Evolutionary conservation across 2,329 filamentous ascomycete genomes (phyloP), one percentile per base, ranked within the genome.

Genomic region (Apiospora hydei): DNA sequence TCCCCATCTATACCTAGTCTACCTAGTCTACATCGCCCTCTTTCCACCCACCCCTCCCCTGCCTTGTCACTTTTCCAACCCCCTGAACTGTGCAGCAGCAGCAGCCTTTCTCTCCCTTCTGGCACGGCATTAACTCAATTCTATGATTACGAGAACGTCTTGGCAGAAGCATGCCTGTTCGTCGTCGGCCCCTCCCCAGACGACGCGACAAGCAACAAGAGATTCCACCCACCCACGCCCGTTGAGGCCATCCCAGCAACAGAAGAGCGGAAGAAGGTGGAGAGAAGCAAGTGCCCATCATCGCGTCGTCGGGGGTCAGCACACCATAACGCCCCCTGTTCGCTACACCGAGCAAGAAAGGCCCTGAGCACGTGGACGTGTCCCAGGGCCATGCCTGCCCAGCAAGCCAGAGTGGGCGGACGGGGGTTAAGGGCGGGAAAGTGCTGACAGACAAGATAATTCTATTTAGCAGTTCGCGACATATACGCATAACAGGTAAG

Each of bases 251-350:
- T 64, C 57, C 57, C 34, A 38, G 53, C 34, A 34, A 41, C 34
- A 64, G 57, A 64, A 64, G 34, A 64, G 57, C 57, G 57, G 57
- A 64, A 61, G 53, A 61, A 61, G 53, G 53, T 61, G 53, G 53
- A 61, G 53, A 61, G 53, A 61, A 38, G 30, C 7, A 61, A 38
- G 30, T 11, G 53, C 53, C 53, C 53, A 6, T 21, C 53, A 61
- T 26, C 53, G 53, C 53, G 53, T 61, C 30, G 53, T 38, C 53
- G 53, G 53, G 53, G 53, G 21, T 18, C 53, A 61, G 53, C 53
- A 61, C 53, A 61, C 53, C 53, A 61, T 34, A 34, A 7, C 53
- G 21, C 51, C 51, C 51, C 53, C 30, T 61, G 53, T 5, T 38
- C 7, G 30, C 53, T 38, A 61, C 53, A 61, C 53, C 53, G 53